Base-by-base conservation (phyloP, 805 yeast genomes). In the Teunomyces funiuensis region DNA sequence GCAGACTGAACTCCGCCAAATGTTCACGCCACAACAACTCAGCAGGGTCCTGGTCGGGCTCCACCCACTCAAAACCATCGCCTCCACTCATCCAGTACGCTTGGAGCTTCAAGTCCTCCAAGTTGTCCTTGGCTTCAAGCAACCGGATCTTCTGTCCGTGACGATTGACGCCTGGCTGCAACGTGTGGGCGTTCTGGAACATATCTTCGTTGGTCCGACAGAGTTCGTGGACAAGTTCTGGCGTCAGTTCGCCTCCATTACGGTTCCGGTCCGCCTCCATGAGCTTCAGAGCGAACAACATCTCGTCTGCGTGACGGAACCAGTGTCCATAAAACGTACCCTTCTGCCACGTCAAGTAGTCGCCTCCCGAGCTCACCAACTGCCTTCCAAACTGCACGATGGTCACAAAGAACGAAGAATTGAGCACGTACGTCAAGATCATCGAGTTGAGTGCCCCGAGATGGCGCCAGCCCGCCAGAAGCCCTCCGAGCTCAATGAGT, bases 71-170 rank as follows among this genome's bases (percentile, higher is more conserved):
- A 55, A 85, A 87, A 10, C 88, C 89, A 41, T 83, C 90, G 22
- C 96, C 96, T 6, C 88, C 86, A 30, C 84, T 74, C 56, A 86
- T 79, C 96, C 96, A 87, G 63, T 86, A 87, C 51, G 88, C 95
- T 55, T 86, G 85, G 50, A 87, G 52, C 67, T 80, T 71, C 36
- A 77, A 57, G 45, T 87, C 95, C 45, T 79, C 83, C 41, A 81
- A 79, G 36, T 84, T 47, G 40, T 73, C 77, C 36, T 60, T 68
- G 10, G 65, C 59, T 33, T 65, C 66, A 37, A 71, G 52, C 31
- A 68, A 57, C 39, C 76, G 56, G 39, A 70, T 58, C 45, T 63
- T 67, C 18, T 68, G 47, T 2, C 74, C 75, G 14, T 61, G 65
- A 39, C 67, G 52, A 15, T 59, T 61, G 45, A 48, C 50, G 3